phyloP scores from a whole-genome alignment of 257 asterid species.

The Penstemon eatonii region DNA sequence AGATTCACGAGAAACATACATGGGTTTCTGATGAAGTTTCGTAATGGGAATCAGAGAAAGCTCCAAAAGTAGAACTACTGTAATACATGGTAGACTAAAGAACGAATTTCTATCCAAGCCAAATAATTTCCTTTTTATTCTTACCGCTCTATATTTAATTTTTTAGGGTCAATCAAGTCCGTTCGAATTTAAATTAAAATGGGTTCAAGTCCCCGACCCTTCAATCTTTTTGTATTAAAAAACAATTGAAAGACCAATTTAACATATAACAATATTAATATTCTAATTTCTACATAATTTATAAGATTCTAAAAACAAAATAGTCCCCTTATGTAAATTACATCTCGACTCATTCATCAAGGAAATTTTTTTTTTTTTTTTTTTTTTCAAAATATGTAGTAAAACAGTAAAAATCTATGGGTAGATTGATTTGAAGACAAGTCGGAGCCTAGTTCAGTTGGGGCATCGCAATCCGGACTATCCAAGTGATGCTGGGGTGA shows the following conservation, averaged over 20 bases:
- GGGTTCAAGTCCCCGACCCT: background rate
- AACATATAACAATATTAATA: background rate
- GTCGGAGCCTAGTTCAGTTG: background rate
- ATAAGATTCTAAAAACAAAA: too few species aligned
- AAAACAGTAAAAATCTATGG: too few species aligned
- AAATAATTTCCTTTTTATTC: background rate
- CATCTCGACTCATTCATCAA: too few species aligned
- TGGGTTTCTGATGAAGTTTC: slow-evolving; percentile 28
- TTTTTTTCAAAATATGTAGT: too few species aligned
- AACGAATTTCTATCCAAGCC: background rate
- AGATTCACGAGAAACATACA: slow-evolving; percentile 29
- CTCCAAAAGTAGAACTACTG: background rate
- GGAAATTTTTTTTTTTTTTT: too few species aligned
- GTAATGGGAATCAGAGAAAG: slow-evolving; percentile 32
- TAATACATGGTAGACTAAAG: background rate
- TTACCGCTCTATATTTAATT: background rate
- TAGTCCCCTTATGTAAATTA: too few species aligned
- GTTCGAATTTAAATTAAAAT: background rate
- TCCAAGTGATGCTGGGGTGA: background rate
- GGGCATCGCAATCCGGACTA: background rate
- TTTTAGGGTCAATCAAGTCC: background rate
- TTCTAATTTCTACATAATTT: too few species aligned
- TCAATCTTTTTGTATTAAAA: background rate
- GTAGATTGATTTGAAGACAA: too few species aligned
- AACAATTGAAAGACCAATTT: background rate